A percentile compares a stretch with the other conserved stretches of the same genome.
Evolutionary conservation across 2,329 filamentous ascomycete species (phyloP).

Genomic region (Septoria petroselini): DNA sequence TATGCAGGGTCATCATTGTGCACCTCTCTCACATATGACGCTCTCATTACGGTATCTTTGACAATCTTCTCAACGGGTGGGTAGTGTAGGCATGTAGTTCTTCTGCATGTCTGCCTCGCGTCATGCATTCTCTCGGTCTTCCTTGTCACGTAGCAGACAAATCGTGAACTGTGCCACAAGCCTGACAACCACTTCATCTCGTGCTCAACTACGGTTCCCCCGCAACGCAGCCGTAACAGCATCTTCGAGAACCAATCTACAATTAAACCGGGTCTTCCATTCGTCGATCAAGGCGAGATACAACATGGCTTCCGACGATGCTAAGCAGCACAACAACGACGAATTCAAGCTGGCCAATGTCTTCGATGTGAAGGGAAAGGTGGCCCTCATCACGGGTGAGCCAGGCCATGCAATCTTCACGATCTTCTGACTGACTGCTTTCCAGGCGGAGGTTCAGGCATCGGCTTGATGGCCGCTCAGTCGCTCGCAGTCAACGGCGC

Average conservation of each 20-base stretch:
- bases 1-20: too few species aligned
- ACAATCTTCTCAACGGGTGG: too few species aligned
- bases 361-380: conserved; percentile 42
- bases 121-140: conserved; percentile 1
- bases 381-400: conserved; percentile 42
- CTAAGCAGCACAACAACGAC: conserved; percentile 36
- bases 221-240: neutral
- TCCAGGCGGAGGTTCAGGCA: conserved; percentile 47
- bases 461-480: conserved; percentile 49
- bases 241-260: conserved; percentile 5
- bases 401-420: neutral
- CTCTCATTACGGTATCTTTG: too few species aligned
- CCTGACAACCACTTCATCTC: neutral
- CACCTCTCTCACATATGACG: too few species aligned
- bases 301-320: conserved; percentile 33
- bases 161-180: neutral
- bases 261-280: conserved; percentile 17
- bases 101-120: neutral
- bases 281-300: conserved; percentile 5
- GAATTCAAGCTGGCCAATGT: conserved; percentile 37
- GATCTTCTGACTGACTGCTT: neutral
- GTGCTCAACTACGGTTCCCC: neutral
- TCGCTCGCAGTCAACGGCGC: conserved; percentile 42
- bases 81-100: neutral
- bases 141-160: neutral